These are phyloP conservation scores for Monilinia fructicola DNA, from an alignment of 2,329 filamentous ascomycete genomes.

Conservation along the genomic window DNA sequence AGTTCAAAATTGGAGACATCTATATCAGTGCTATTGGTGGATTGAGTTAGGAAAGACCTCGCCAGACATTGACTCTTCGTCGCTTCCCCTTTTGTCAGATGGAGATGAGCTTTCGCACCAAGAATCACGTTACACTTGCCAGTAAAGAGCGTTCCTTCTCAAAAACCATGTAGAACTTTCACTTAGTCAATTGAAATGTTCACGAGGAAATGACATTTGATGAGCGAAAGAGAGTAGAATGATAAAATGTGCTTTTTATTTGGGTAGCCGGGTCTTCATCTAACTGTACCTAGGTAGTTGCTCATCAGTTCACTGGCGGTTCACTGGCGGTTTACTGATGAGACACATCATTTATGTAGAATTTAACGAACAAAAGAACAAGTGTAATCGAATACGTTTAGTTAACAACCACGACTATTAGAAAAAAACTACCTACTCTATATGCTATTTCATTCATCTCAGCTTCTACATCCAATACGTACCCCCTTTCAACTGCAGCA, in stretches of 20 bases:
- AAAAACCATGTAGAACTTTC: not conserved
- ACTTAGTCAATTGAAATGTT: no score
- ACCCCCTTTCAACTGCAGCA: not conserved
- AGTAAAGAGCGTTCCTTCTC: not conserved
- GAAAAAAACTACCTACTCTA: not conserved
- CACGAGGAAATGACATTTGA: not conserved
- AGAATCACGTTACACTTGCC: not conserved
- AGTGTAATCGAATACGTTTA: not conserved
- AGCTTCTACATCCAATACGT: not conserved
- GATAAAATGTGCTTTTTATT: not conserved
- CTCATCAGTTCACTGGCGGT: not conserved
- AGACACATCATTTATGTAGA: no score
- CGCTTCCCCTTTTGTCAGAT: constrained; percentile 4
- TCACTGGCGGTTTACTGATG: not conserved
- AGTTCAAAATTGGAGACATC: not conserved
- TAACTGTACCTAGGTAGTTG: not conserved
- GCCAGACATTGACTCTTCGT: not conserved
- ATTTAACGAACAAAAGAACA: not conserved
- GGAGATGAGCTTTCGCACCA: not conserved
- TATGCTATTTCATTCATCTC: no score
- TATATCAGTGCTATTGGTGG: not conserved
- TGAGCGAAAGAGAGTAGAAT: no score
- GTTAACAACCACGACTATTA: not conserved
- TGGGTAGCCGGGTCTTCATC: not conserved
- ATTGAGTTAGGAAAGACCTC: not conserved